These are phyloP conservation scores for Akanthomyces lecanii DNA, from an alignment of 2,329 filamentous ascomycete species.

Conservation along the genomic window DNA sequence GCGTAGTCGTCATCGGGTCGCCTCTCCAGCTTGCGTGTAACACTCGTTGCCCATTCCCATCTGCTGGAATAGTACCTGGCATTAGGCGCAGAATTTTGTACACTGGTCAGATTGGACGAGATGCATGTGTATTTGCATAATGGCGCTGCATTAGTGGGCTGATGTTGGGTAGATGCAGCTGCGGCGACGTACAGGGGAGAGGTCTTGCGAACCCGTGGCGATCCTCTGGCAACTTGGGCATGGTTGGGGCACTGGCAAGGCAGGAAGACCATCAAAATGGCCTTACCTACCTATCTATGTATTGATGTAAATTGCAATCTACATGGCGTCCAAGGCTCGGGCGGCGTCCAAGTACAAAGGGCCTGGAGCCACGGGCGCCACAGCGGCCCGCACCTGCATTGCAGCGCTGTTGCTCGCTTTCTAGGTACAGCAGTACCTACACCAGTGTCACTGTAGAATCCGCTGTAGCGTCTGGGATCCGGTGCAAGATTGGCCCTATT, in stretches of 20 bases:
- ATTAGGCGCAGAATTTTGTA: neutral
- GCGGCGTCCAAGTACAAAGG: too few relatives aligned
- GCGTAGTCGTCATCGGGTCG: neutral
- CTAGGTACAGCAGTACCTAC: too few relatives aligned
- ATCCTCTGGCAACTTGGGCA: neutral
- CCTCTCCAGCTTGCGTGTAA: neutral
- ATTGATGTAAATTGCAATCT: too few relatives aligned
- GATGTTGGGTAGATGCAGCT: neutral
- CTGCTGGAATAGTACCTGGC: neutral
- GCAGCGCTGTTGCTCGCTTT: too few relatives aligned
- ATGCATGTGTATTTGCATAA: neutral
- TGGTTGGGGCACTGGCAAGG: neutral
- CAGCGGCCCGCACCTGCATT: too few relatives aligned
- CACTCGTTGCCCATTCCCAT: neutral
- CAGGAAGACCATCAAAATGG: too few relatives aligned
- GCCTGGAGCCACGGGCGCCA: too few relatives aligned
- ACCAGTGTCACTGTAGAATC: neutral
- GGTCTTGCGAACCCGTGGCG: neutral
- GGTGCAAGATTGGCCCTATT: too few relatives aligned
- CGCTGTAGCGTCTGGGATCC: too few relatives aligned
- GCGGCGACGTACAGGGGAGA: neutral
- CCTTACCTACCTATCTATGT: too few relatives aligned
- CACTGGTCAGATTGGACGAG: neutral
- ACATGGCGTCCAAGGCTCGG: too few relatives aligned
- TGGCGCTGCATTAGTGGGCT: neutral